Conservation (phyloP, 257 asterid species). For the Solanum clarkiae region DNA sequence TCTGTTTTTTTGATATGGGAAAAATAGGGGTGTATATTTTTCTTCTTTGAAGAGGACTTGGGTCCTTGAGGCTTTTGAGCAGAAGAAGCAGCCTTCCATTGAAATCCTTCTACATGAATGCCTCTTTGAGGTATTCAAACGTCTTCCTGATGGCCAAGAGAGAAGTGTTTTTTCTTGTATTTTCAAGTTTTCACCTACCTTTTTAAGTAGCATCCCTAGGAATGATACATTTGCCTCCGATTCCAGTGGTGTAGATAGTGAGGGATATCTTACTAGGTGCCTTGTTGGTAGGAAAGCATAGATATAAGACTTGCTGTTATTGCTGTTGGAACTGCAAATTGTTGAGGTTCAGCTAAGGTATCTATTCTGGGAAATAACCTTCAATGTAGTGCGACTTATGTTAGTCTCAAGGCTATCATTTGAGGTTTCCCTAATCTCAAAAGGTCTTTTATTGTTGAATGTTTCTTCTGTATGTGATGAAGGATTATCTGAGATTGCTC, state of each 20-base stretch:
- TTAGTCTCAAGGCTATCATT: slow-evolving; percentile 62
- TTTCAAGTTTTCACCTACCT: slow-evolving; percentile 81
- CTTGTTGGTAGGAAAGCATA: slow-evolving; percentile 72
- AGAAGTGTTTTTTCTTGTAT: slow-evolving; percentile 66
- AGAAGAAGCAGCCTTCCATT: slow-evolving; percentile 25
- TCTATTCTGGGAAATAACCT: slow-evolving; percentile 54
- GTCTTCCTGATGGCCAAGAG: slow-evolving; percentile 53
- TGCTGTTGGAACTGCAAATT: slow-evolving; percentile 48
- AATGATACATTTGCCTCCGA: slow-evolving; percentile 31
- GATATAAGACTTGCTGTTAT: slow-evolving; percentile 80
- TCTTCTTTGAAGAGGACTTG: slow-evolving; percentile 73
- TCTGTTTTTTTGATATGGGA: slow-evolving; percentile 30
- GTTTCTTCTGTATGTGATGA: slow-evolving; percentile 49
- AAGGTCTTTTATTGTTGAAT: slow-evolving; percentile 61
- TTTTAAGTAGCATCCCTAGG: slow-evolving; percentile 52
- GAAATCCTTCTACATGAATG: slow-evolving; percentile 90
- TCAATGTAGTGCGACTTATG: slow-evolving; percentile 41
- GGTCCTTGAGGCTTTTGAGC: slow-evolving; percentile 36
- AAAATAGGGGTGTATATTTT: slow-evolving; percentile 47
- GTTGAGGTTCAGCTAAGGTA: slow-evolving; percentile 83
- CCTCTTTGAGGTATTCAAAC: slow-evolving; percentile 78
- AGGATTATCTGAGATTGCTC: slow-evolving; percentile 62
- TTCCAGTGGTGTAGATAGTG: slow-evolving; percentile 5
- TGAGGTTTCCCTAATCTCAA: slow-evolving; percentile 62
- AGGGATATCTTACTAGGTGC: slow-evolving; percentile 57